Percentiles rank a stretch among this genome's conserved stretches.
Conservation (phyloP, 225 moss, liverwort and hornwort genomes). For the Polytrichum commune region DNA sequence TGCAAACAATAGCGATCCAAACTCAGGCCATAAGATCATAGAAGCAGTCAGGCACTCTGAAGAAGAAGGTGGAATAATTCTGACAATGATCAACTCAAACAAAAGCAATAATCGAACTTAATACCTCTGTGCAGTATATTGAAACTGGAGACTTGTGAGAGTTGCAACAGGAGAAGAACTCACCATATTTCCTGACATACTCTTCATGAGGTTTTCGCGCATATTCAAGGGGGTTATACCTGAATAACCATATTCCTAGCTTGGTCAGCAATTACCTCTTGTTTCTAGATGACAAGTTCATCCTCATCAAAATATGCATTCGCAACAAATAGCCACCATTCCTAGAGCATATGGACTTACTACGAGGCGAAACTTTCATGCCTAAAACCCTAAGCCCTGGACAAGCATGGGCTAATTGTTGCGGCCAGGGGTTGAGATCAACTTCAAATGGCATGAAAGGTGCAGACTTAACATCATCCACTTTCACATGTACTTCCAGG, state of each 20-base stretch:
- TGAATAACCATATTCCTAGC: slow-evolving; percentile 20
- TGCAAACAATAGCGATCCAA: slow-evolving; percentile 10
- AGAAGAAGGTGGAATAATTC: neutral
- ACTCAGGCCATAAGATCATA: neutral
- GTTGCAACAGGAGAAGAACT: neutral
- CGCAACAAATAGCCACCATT: neutral
- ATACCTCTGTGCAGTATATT: neutral
- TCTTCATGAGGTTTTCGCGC: slow-evolving; percentile 55
- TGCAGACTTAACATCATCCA: neutral
- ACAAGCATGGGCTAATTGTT: neutral
- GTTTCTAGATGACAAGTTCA: neutral
- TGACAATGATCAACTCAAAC: neutral
- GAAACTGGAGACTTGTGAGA: neutral
- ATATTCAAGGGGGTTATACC: slow-evolving; percentile 62
- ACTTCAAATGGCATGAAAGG: neutral
- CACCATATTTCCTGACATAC: slow-evolving; percentile 53
- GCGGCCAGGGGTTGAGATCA: neutral
- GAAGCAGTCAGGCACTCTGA: neutral
- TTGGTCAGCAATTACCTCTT: slow-evolving; percentile 6
- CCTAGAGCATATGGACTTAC: neutral
- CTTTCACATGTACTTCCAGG: neutral
- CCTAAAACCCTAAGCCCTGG: slow-evolving; percentile 12
- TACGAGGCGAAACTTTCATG: neutral
- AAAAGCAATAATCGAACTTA: neutral
- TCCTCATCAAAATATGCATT: neutral